phyloP scores from a whole-genome alignment of 768 basidiomycete genomes.

The Phanerochaete sordida region DNA sequence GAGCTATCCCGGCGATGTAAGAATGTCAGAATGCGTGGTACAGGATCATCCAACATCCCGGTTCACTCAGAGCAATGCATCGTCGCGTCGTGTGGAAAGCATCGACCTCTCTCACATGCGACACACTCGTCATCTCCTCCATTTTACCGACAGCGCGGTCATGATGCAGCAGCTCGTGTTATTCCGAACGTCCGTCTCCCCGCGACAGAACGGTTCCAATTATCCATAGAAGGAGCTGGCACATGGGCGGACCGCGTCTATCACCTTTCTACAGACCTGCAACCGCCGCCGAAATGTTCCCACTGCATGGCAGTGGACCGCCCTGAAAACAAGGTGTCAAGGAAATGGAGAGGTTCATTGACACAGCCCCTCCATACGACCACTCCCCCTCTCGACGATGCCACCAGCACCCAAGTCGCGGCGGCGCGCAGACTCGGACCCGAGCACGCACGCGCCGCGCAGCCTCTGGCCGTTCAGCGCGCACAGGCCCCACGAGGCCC shows the following conservation, averaged over 20 bases:
- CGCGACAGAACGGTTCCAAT: background rate
- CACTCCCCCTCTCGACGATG: background rate
- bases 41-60: too few species aligned
- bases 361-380: background rate
- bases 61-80: too few species aligned
- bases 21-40: too few species aligned
- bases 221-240: background rate
- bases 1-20: conserved; percentile 30
- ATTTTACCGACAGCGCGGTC: too few species aligned
- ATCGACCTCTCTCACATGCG: too few species aligned
- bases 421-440: conserved; percentile 1
- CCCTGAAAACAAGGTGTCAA: background rate
- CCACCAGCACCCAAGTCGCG: background rate
- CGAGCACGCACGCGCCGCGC: background rate
- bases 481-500: background rate
- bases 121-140: too few species aligned
- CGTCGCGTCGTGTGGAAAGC: too few species aligned
- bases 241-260: background rate
- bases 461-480: background rate
- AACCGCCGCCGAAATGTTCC: background rate
- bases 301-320: background rate
- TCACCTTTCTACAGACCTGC: background rate
- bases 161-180: too few species aligned
- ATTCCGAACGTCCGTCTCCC: background rate
- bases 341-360: background rate